phyloP scores from a whole-genome alignment of 352 stramenopile species.

The Vaucheria bursata region DNA sequence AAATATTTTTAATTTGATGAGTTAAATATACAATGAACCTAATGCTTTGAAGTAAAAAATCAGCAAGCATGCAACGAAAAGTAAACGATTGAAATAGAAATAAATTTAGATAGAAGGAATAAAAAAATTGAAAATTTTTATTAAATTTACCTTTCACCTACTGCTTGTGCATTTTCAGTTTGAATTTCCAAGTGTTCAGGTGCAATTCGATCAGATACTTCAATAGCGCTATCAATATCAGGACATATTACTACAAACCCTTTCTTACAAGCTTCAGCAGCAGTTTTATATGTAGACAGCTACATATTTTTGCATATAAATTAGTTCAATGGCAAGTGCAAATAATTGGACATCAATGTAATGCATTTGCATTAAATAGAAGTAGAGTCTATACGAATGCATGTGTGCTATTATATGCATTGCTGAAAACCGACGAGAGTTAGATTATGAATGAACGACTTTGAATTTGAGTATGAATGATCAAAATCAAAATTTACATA shows the following conservation, averaged over 20 bases:
- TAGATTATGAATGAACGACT: no score
- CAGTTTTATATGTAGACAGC: slow-evolving; percentile 47
- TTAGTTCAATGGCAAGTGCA: neutral
- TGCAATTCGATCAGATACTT: slow-evolving; percentile 62
- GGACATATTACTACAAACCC: slow-evolving; percentile 62
- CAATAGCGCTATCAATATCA: slow-evolving; percentile 61
- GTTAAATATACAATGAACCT: neutral
- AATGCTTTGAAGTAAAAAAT: neutral
- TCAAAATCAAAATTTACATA: no score
- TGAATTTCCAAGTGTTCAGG: slow-evolving; percentile 83
- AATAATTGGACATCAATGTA: neutral
- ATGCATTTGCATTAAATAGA: neutral
- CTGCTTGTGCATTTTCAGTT: slow-evolving; percentile 71
- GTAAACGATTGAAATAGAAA: neutral
- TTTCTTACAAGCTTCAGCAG: slow-evolving; percentile 67
- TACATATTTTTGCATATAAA: neutral
- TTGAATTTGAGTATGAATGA: no score
- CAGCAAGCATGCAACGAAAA: neutral
- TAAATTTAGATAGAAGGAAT: neutral
- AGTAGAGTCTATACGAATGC: neutral
- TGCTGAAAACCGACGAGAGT: neutral
- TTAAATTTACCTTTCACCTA: slow-evolving; percentile 53
- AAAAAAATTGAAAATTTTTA: neutral
- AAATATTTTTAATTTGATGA: slow-evolving; percentile 1
- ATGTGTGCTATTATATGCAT: neutral